Conservation (phyloP, 768 basidiomycete species). For the Naganishia kalamii region DNA sequence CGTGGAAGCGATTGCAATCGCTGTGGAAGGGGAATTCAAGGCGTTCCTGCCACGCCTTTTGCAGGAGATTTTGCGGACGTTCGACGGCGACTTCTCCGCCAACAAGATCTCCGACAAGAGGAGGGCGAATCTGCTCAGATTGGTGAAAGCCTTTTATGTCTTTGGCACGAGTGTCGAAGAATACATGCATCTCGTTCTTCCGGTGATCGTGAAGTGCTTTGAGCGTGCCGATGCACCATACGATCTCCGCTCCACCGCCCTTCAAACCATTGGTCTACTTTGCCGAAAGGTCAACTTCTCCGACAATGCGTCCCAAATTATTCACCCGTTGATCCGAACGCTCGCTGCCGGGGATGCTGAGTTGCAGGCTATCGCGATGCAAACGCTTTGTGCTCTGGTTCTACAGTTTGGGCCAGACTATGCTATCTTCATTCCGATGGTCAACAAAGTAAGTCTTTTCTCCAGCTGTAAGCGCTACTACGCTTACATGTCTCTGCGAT, state of each 20-base stretch:
- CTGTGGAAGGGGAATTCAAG: slow-evolving; percentile 93
- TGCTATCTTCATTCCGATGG: slow-evolving; percentile 93
- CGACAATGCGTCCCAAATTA: slow-evolving; percentile 92
- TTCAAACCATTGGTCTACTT: slow-evolving; percentile 82
- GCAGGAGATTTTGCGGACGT: slow-evolving; percentile 73
- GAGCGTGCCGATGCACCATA: slow-evolving; percentile 71
- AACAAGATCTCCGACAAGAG: slow-evolving; percentile 57
- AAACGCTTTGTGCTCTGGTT: slow-evolving; percentile 83
- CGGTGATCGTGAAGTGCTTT: slow-evolving; percentile 84
- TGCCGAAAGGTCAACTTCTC: slow-evolving; percentile 92
- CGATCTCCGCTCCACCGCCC: slow-evolving; percentile 74
- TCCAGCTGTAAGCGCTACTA: neutral
- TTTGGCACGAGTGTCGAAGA: slow-evolving; percentile 97
- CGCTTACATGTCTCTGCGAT: neutral
- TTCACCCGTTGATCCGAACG: slow-evolving; percentile 87
- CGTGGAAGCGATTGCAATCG: slow-evolving; percentile 84
- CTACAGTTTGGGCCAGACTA: slow-evolving; percentile 93
- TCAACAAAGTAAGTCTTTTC: slow-evolving; percentile 74
- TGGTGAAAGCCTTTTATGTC: slow-evolving; percentile 88
- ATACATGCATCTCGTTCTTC: slow-evolving; percentile 92
- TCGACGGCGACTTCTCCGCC: slow-evolving; percentile 42
- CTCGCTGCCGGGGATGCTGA: slow-evolving; percentile 63
- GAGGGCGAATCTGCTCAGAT: slow-evolving; percentile 60
- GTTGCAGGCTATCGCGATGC: slow-evolving; percentile 77
- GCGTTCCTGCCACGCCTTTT: slow-evolving; percentile 86